Evolutionary conservation across 2,329 filamentous ascomycete genomes (phyloP).

Genomic region (Colletotrichum nymphaeae): DNA sequence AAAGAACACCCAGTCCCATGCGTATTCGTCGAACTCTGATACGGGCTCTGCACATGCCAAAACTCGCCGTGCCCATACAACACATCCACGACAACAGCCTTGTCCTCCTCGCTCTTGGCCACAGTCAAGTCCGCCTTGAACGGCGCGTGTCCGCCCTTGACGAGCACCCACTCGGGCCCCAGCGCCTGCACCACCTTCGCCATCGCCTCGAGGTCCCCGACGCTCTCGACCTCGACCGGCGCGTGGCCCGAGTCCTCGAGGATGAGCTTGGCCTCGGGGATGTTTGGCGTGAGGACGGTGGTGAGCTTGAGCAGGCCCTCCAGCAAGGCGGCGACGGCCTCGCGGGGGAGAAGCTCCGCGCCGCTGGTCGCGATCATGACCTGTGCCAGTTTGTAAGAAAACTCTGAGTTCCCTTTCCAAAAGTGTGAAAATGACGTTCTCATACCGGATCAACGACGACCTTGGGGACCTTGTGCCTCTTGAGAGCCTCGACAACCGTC

Average conservation of each 20-base stretch:
- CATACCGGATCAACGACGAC: slow-evolving; percentile 76
- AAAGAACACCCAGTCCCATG: slow-evolving; percentile 96
- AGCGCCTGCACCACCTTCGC: slow-evolving; percentile 74
- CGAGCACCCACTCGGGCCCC: slow-evolving; percentile 82
- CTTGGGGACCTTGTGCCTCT: slow-evolving; percentile 64
- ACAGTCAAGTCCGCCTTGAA: slow-evolving; percentile 72
- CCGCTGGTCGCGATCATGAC: slow-evolving; percentile 94
- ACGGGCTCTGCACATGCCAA: slow-evolving; percentile 76
- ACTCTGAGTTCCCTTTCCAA: background rate
- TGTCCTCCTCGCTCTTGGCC: slow-evolving; percentile 69
- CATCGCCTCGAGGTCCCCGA: slow-evolving; percentile 76
- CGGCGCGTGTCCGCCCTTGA: slow-evolving; percentile 93
- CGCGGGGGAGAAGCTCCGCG: slow-evolving; percentile 72
- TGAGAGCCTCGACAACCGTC: slow-evolving; percentile 74
- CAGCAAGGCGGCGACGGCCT: slow-evolving; percentile 72
- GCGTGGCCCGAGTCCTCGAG: slow-evolving; percentile 63
- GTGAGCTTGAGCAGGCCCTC: slow-evolving; percentile 72
- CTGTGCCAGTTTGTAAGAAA: slow-evolving; percentile 53
- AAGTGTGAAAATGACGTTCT: no score
- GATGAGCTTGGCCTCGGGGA: slow-evolving; percentile 78
- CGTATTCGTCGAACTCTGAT: slow-evolving; percentile 80
- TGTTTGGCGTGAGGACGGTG: slow-evolving; percentile 80
- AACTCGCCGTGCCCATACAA: slow-evolving; percentile 70
- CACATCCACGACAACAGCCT: slow-evolving; percentile 79
- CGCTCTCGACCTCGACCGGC: slow-evolving; percentile 56